Evolutionary conservation across 306 rosid genomes (phyloP), one percentile per base, ranked within the genome.

Genomic region (Cercis canadensis): DNA sequence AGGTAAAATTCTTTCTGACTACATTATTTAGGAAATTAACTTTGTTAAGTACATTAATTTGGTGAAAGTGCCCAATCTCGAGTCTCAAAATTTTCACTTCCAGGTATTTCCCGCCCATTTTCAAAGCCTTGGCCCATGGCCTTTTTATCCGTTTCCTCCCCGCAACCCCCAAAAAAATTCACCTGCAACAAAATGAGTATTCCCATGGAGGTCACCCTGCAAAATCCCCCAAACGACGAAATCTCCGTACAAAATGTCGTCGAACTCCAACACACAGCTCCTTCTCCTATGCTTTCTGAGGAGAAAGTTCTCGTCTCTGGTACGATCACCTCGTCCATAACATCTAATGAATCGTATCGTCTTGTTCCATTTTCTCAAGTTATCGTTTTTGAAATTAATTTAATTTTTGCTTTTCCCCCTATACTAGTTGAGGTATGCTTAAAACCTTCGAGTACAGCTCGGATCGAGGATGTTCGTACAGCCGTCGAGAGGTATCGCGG

Each of bases 371-470:
- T 54, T 75, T 44, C 67, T 19, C 21, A 17, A 9, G 4, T 72
- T 51, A 7, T 60, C 53, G 11, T 15, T 76, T 33, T 37, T 31
- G 6, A 37, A 17, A 52, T 63, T 16, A 7, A 0, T 75, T 71
- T 62, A 8, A 46, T 66, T 74, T 58, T 61, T 52, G 57, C 31
- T 44, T 12, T 41, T 66, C 15, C 45, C 54, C 32, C 18, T 32
- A 16, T 64, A 21, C 39, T 76, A 94, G 97, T 94, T 18, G 99
- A 94, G 78, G 97, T 86, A 16, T 80, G 88, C 82, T 78, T 94
- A 39, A 94, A 94, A 78, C 81, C 88, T 75, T 86, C 97, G 5
- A 91, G 99, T 74, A 86, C 96, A 39, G 96, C 92, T 67, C 83
- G 75, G 70, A 73, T 77, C 10, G 80, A 73, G 9, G 92, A 91